phyloP scores from a whole-genome alignment of 768 basidiomycete species.

The Lentinula detonsa region DNA sequence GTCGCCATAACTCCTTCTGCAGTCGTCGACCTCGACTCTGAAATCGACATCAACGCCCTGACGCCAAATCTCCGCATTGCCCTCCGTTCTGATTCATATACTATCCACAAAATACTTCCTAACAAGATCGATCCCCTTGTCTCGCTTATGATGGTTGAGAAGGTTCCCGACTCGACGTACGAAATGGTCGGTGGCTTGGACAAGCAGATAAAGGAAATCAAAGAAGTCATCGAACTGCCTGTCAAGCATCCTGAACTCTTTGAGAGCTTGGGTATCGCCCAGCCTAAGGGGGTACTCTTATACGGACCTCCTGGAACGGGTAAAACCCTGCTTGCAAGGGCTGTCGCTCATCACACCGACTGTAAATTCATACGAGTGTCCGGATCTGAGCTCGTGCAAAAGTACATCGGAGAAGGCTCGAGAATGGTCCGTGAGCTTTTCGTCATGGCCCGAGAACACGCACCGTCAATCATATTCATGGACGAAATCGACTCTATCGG shows the following conservation, averaged over 20 bases:
- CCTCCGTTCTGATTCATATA: conserved; percentile 93
- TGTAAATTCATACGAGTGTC: conserved; percentile 77
- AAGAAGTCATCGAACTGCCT: conserved; percentile 77
- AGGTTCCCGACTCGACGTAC: conserved; percentile 98
- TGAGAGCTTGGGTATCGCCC: conserved; percentile 73
- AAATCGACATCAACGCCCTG: conserved; percentile 75
- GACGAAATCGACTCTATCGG: conserved; percentile 83
- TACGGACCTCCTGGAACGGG: conserved; percentile 79
- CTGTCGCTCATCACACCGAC: conserved; percentile 79
- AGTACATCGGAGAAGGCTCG: conserved; percentile 77
- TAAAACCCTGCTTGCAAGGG: conserved; percentile 69
- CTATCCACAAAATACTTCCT: conserved; percentile 92
- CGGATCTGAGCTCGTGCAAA: conserved; percentile 72
- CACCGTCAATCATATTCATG: conserved; percentile 82
- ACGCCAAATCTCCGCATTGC: conserved; percentile 89
- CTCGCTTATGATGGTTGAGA: conserved; percentile 99
- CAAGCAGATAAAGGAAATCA: conserved; percentile 98
- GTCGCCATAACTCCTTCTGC: background rate
- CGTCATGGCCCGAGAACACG: conserved; percentile 79
- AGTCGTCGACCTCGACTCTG: conserved; percentile 93
- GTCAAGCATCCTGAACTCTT: conserved; percentile 80
- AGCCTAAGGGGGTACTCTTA: conserved; percentile 72
- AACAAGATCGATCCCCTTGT: conserved; percentile 99
- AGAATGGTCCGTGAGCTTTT: conserved; percentile 79
- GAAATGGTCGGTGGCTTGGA: conserved; percentile 99